Conservation (phyloP, 345 rosid species). For the Brassica incana region DNA sequence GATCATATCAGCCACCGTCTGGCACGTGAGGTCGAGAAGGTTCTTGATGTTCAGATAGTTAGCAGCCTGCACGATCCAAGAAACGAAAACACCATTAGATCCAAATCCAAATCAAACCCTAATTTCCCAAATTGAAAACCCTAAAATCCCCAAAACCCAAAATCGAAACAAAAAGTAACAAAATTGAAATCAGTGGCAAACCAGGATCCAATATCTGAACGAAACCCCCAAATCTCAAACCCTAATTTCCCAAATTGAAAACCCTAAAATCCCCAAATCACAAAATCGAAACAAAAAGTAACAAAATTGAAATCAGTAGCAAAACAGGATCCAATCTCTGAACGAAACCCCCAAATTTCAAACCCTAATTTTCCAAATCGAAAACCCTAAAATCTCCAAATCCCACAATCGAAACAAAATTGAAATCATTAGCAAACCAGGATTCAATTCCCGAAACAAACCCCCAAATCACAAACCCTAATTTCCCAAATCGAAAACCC, state of each 20-base stretch:
- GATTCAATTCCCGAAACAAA: not conserved
- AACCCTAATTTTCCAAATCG: slow-evolving; percentile 15
- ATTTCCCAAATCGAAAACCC: slow-evolving; percentile 24
- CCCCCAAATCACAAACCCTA: not conserved
- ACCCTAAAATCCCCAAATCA: slow-evolving; percentile 27
- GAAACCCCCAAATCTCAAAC: not conserved
- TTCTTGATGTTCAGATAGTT: slow-evolving; percentile 57
- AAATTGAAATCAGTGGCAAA: not conserved
- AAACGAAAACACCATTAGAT: not conserved
- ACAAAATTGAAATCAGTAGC: too few species aligned
- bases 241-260: slow-evolving; percentile 16
- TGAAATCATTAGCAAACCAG: not conserved
- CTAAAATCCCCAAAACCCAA: not conserved
- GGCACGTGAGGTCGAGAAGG: slow-evolving; percentile 62
- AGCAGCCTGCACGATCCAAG: slow-evolving; percentile 50
- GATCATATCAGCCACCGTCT: slow-evolving; percentile 66
- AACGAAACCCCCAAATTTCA: too few species aligned
- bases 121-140: slow-evolving; percentile 24
- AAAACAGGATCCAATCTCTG: too few species aligned
- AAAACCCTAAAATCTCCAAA: slow-evolving; percentile 14
- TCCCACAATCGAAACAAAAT: not conserved
- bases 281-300: too few species aligned
- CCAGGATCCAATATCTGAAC: not conserved
- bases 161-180: not conserved
- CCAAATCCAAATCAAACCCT: not conserved